Percentiles rank a stretch among this genome's conserved stretches.
These are phyloP conservation scores for Corymbia calophylla DNA, from an alignment of 441 rosid genomes.

Conservation along the genomic window DNA sequence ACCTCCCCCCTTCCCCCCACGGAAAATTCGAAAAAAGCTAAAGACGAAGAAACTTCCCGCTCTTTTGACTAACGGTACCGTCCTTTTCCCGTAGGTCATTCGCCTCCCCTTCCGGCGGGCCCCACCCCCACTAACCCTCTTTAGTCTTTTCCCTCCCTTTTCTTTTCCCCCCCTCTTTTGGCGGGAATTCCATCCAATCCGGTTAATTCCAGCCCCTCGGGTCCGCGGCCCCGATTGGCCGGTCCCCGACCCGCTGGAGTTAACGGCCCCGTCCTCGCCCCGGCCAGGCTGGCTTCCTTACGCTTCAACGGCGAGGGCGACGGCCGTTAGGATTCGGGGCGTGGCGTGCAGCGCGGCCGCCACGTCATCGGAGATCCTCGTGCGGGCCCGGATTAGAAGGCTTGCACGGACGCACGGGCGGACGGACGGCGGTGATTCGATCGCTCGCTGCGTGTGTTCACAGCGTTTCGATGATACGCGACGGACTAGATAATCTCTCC, in stretches of 20 bases:
- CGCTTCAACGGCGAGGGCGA: not conserved
- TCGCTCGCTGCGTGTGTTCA: not conserved
- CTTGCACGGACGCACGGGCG: not conserved
- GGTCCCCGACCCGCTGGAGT: not conserved
- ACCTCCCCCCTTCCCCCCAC: too few relatives aligned
- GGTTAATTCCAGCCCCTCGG: not conserved
- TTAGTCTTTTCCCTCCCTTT: not conserved
- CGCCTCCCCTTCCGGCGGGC: not conserved
- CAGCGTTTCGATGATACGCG: not conserved
- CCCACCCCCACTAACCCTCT: not conserved
- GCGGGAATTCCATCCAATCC: slow-evolving; percentile 25
- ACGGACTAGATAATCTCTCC: not conserved
- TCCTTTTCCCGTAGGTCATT: slow-evolving; percentile 20
- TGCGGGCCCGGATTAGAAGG: not conserved
- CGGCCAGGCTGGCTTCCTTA: too few relatives aligned
- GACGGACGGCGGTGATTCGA: not conserved
- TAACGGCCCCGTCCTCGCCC: not conserved
- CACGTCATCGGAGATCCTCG: not conserved
- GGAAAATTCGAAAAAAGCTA: not conserved
- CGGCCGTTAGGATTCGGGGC: not conserved
- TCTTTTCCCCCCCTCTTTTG: not conserved
- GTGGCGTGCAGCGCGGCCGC: not conserved
- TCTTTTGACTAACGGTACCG: slow-evolving; percentile 17
- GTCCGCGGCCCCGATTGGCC: slow-evolving; percentile 17
- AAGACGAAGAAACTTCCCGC: not conserved